Percentiles rank a stretch among this genome's conserved stretches.
These are phyloP conservation scores for Rhynchospora breviuscula DNA, from an alignment of 176 grass and related monocot species.

Conservation along the genomic window DNA sequence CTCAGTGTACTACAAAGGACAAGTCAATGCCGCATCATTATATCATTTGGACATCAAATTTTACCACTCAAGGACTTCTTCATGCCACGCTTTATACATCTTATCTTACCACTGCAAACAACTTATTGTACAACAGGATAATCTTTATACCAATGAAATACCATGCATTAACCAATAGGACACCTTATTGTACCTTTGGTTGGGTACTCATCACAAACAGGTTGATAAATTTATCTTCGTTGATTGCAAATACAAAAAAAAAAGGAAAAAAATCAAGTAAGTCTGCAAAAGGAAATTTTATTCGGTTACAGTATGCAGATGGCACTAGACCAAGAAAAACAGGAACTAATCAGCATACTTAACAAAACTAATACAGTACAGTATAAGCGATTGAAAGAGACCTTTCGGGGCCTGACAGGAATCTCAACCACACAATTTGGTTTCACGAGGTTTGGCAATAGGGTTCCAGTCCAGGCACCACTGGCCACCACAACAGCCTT, in stretches of 20 bases:
- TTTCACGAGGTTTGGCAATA: conserved; percentile 56
- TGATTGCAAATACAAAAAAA: neutral
- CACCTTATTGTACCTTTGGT: neutral
- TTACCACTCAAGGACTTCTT: neutral
- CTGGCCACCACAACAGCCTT: conserved; percentile 77
- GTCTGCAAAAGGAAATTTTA: neutral
- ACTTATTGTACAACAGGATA: neutral
- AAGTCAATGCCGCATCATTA: neutral
- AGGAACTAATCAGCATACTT: neutral
- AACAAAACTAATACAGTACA: neutral
- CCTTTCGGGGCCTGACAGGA: conserved; percentile 90
- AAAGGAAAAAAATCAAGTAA: neutral
- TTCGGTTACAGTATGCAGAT: neutral
- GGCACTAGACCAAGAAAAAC: neutral
- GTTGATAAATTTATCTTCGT: neutral
- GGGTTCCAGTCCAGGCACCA: conserved; percentile 73
- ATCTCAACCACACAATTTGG: conserved; percentile 47
- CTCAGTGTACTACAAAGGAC: neutral
- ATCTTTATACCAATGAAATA: neutral
- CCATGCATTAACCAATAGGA: neutral
- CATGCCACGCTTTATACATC: neutral
- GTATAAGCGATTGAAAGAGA: conserved; percentile 18
- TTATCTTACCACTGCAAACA: neutral
- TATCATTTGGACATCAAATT: neutral
- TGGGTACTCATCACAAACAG: neutral